Base-by-base conservation (phyloP, 2,329 filamentous ascomycete genomes). In the Hymenoscyphus albidus region DNA sequence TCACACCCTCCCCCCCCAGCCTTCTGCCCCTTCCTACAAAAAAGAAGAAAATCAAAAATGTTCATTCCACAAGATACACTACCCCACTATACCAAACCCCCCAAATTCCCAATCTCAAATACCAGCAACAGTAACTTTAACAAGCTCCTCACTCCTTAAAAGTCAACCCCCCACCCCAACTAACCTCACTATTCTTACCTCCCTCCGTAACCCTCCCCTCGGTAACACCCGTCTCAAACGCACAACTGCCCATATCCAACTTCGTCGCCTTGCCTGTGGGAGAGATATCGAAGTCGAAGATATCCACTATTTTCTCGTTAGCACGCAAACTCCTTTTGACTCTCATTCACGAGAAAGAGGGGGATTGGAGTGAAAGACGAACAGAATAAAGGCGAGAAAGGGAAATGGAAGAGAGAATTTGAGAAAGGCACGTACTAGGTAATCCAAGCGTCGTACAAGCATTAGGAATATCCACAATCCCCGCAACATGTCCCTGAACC, bases 221-320 rank as follows among this genome's bases (percentile, higher is more conserved):
- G 1, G 64, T 76, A 12, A 79, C 77, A 4, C 80, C 82, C 1
- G 76, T 81, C 70, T 81, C 80, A 74, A 86, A 90, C 1, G 90
- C 91, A 76, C 91, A 95, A 51, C 75, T 80, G 1, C 89, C 90
- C 83, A 93, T 83, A 74, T 93, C 87, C 64, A 81, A 76, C 79
- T 86, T 85, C 74, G 84, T 80, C 2, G 83, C 85, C 5, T 80
- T 81, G 63, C 83, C 82, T 1, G 67, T 70, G 0, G 92, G 91
- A 58, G 87, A 85, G 70, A 97, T 94, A 75, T 97, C 93, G 77
- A 97, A 96, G 74, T 95, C 91, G 72, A 97, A 97, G 62, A 97
- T 96, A 78, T 97, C 93, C 82, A 96, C 55, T 57, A 9, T 57
- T 9, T 12, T 12, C 16, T n/a, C 22, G 44, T 51, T 51, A 51